Base-by-base conservation (phyloP, 768 basidiomycete genomes). In the Kwoniella europaea region DNA sequence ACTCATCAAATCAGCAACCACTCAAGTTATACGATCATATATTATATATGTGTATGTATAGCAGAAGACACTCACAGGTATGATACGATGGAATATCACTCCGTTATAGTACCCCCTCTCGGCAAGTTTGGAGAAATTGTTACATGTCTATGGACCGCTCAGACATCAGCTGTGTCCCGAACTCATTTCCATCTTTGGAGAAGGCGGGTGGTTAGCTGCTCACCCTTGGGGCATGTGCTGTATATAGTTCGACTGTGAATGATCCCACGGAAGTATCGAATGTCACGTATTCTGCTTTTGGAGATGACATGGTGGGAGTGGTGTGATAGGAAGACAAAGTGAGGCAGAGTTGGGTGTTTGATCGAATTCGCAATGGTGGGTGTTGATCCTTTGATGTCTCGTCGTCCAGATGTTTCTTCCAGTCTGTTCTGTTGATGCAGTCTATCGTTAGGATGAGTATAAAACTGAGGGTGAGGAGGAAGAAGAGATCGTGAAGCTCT, bases 101-200 rank as follows among this genome's bases (percentile, higher is more conserved):
- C 89, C 89, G 75, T 94, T 95, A 85, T 98, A 98, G 84, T 97
- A 98, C 0, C 95, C 94, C 69, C 90, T 88, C 80, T 89, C 91
- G n/a, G 91, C 88, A 35, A 98, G 89, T 76, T 94, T 93, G 71
- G 89, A 88, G 84, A 98, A 98, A 86, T 98, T 99, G 83, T 91
- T 89, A 86, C 94, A 97, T 13, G 95, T 95, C 92, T 97, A 69
- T 24, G 72, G 59, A 4, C 46, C 20, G 7, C 4, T 18, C 10
- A 62, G 60, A 44, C 9, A 43, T 44, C 18, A 43, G 46, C 61
- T 53, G 35, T 13, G 13, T 24, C 35, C 35, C 5, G 35, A 35
- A 35, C 3, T 35, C 35, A 35, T 35, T 35, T 35, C 35, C 35
- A 35, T 35, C 35, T 35, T 35, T 35, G 35, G 35, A 3, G 35